A percentile compares a stretch with the other conserved stretches of the same genome.
These are phyloP conservation scores for Termitomyces sp. DNA, from an alignment of 768 basidiomycete genomes.

Conservation along the genomic window DNA sequence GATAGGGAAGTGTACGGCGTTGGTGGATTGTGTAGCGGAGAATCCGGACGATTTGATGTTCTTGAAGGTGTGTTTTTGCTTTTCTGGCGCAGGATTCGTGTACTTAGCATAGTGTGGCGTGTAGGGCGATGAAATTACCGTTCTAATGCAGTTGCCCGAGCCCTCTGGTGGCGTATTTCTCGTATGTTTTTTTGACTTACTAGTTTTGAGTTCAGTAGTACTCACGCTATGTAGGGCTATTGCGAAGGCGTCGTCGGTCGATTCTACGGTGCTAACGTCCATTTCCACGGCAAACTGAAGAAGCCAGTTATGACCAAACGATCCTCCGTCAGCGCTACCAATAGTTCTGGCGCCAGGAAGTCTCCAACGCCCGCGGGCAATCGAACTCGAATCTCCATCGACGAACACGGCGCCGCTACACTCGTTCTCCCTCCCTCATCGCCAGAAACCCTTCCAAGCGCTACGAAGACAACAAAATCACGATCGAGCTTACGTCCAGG, in stretches of 20 bases:
- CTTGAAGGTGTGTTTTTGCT: conserved; percentile 57
- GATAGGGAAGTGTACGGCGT: conserved; percentile 76
- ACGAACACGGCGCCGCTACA: conserved; percentile 12
- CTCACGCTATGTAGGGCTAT: conserved; percentile 55
- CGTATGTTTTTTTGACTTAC: conserved; percentile 38
- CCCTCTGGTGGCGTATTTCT: conserved; percentile 55
- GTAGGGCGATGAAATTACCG: conserved; percentile 78
- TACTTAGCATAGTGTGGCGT: conserved; percentile 3
- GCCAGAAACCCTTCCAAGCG: neutral
- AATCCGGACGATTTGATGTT: conserved; percentile 83
- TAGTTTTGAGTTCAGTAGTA: neutral
- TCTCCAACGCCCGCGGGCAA: conserved; percentile 18
- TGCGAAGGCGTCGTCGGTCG: conserved; percentile 87
- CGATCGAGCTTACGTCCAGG: neutral
- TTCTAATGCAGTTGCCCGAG: conserved; percentile 68
- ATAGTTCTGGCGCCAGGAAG: conserved; percentile 9
- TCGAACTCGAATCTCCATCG: conserved; percentile 15
- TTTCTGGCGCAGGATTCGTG: conserved; percentile 2
- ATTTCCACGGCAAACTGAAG: conserved; percentile 74
- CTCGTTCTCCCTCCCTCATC: conserved; percentile 1
- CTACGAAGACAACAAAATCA: neutral
- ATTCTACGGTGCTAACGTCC: conserved; percentile 63
- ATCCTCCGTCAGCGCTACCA: conserved; percentile 32
- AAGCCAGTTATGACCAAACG: conserved; percentile 78
- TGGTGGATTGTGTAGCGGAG: conserved; percentile 74